Base-by-base conservation (phyloP, 2,329 filamentous ascomycete species). In the Aspergillus amoenus region DNA sequence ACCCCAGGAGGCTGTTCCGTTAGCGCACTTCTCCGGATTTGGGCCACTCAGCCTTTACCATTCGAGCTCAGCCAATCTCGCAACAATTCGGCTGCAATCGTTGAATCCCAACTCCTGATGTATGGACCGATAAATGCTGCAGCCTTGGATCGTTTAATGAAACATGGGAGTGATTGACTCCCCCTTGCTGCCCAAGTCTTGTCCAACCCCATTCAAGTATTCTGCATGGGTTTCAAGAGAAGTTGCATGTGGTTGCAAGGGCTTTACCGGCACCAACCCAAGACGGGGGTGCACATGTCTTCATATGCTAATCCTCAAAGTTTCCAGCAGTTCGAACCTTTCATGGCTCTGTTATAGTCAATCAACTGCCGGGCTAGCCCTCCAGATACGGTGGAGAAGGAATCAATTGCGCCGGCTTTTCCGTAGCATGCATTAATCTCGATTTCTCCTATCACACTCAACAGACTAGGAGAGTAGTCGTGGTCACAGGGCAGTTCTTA, bases 1-100 rank as follows among this genome's bases (percentile, higher is more conserved):
- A 48, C 55, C 54, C 42, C 47, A 42, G 22, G 17, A 42, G 55
- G 55, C 55, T 57, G 43, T 57, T 43, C 48, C 18, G 18, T 30
- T 54, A 54, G 34, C 30, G 43, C 12, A 30, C 8, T 41, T 47
- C 18, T 54, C 37, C 34, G 21, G 43, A 22, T 18, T 18, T 5
- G 34, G 32, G 7, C 3, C 6, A 37, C n/a, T 39, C 18, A 4
- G 15, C 9, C 18, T n/a, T 44, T 21, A 21, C 21, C 24, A n/a
- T 17, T 44, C 27, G 24, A 37, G 17, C 46, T 49, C 27, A 34
- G 30, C 17, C 32, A 22, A 45, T 43, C 41, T 21, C 24, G 42
- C 27, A 6, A 13, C n/a, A 24, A 18, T 52, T 52, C 27, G 32
- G 18, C 34, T 39, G 40, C 18, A 45, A 52, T 42, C 13, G 50